phyloP scores from a whole-genome alignment of 768 basidiomycete genomes.

The Russula sp. region DNA sequence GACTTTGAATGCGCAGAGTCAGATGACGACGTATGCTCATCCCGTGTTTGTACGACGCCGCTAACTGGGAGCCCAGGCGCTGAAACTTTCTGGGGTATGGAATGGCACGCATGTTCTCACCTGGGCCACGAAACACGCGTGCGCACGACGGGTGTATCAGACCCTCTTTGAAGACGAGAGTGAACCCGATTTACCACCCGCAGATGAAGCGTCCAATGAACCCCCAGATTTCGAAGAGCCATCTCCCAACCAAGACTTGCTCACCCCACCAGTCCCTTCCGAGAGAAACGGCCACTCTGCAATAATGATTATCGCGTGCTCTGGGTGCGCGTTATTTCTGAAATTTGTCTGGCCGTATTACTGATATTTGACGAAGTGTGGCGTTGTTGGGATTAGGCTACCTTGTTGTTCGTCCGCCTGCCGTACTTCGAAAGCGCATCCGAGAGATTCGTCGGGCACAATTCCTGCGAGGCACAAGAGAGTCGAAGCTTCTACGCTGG shows the following conservation, averaged over 20 bases:
- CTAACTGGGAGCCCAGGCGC: constrained; percentile 1
- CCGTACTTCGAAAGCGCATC: neutral
- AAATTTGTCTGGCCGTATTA: neutral
- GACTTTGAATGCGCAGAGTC: constrained; percentile 26
- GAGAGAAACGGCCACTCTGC: neutral
- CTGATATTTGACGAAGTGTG: neutral
- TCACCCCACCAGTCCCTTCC: neutral
- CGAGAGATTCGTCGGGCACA: constrained; percentile 7
- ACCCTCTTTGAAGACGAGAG: constrained; percentile 5
- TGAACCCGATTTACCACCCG: constrained; percentile 16
- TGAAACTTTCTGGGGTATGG: constrained; percentile 21
- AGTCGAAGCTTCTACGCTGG: constrained; percentile 17
- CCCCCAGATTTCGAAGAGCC: neutral
- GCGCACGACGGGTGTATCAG: constrained; percentile 15
- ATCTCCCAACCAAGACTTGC: neutral
- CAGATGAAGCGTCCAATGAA: constrained; percentile 1
- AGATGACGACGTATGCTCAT: constrained; percentile 25
- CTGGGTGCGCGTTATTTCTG: constrained; percentile 8
- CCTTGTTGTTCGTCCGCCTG: constrained; percentile 7
- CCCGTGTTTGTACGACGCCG: neutral
- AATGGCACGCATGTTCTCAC: constrained; percentile 27
- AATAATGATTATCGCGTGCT: constrained; percentile 5
- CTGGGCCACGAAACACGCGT: constrained; percentile 28
- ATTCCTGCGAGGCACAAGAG: constrained; percentile 8
- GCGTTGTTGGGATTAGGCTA: constrained; percentile 9